Conservation (phyloP, 202 grass and related monocot species). For the Bolboschoenoplectus hybrid region DNA sequence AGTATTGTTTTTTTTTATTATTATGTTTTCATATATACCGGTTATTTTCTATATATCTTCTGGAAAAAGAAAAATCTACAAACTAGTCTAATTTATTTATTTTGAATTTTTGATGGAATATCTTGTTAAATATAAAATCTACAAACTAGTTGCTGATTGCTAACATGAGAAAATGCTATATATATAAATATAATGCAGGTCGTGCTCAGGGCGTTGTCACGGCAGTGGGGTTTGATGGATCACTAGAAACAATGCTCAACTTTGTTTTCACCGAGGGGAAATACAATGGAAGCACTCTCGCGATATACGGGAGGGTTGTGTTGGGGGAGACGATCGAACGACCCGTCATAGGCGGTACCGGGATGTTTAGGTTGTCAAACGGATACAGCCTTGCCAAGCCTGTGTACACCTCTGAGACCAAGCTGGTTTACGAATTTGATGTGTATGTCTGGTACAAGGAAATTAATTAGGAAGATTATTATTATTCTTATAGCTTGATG, state of each 20-base stretch:
- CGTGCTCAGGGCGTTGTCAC: not conserved
- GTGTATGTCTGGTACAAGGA: constrained; percentile 12
- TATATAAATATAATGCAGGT: not conserved
- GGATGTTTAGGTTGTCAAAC: constrained; percentile 23
- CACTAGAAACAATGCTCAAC: not conserved
- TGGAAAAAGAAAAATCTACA: too few species aligned
- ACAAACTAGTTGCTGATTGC: not conserved
- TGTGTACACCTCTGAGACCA: not conserved
- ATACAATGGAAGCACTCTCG: constrained; percentile 25
- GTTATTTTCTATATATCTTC: too few species aligned
- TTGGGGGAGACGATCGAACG: not conserved
- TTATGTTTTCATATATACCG: too few species aligned
- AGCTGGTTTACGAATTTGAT: constrained; percentile 31
- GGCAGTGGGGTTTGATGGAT: not conserved
- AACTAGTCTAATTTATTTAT: too few species aligned
- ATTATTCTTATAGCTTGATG: not conserved
- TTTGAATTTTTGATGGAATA: not conserved
- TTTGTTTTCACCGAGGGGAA: constrained; percentile 27
- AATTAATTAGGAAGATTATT: not conserved
- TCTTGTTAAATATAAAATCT: not conserved
- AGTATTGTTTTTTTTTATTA: not conserved
- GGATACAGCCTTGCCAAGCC: constrained; percentile 10
- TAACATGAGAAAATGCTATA: not conserved
- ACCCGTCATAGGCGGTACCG: constrained; percentile 22
- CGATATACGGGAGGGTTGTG: constrained; percentile 5